Evolutionary conservation across 495 filamentous ascomycete genomes (phyloP).

Genomic region (Xylona heveae): DNA sequence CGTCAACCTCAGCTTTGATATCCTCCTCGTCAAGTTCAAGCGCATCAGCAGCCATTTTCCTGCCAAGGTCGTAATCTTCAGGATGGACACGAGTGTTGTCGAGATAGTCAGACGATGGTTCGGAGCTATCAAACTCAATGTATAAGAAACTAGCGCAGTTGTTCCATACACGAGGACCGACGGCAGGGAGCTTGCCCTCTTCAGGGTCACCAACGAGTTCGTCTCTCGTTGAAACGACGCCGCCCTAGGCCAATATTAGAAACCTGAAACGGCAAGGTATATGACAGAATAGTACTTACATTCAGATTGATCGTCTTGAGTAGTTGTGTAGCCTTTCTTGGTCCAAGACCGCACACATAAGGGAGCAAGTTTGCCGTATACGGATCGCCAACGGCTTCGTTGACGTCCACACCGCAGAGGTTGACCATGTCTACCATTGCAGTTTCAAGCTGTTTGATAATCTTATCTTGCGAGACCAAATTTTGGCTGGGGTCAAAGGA

Average conservation of each 20-base stretch:
- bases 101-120: conserved; percentile 65
- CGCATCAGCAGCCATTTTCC: conserved; percentile 96
- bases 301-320: conserved; percentile 80
- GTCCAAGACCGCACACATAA: conserved; percentile 84
- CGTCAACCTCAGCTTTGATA: conserved; percentile 78
- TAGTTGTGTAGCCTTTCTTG: conserved; percentile 68
- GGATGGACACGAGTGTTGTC: conserved; percentile 95
- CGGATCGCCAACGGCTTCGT: conserved; percentile 60
- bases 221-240: conserved; percentile 55
- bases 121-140: conserved; percentile 63
- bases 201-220: conserved; percentile 76
- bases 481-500: conserved; percentile 78
- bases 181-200: conserved; percentile 50
- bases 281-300: conserved; percentile 4
- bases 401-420: conserved; percentile 81
- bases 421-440: conserved; percentile 98
- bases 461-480: conserved; percentile 65
- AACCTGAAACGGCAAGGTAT: not conserved
- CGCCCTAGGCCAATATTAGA: conserved; percentile 23
- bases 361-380: conserved; percentile 74
- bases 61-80: conserved; percentile 90
- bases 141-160: conserved; percentile 91
- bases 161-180: conserved; percentile 79
- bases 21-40: conserved; percentile 93
- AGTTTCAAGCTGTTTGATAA: conserved; percentile 69